These are phyloP conservation scores for Polygonum aviculare DNA, from an alignment of 148 eudicot species.

Conservation along the genomic window DNA sequence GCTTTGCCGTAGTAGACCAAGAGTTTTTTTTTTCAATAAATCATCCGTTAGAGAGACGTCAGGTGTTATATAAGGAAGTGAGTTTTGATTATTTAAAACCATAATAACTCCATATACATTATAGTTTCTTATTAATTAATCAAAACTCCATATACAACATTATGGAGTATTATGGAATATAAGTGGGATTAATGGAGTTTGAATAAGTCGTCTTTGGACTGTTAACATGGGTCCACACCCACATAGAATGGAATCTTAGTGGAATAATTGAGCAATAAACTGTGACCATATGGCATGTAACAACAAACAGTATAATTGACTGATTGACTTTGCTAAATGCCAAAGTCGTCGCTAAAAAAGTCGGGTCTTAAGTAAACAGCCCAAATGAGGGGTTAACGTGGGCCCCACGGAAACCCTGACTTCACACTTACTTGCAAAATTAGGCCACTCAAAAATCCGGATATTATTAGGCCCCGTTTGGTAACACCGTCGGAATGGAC, in stretches of 20 bases:
- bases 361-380: neutral
- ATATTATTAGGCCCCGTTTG: too few species aligned
- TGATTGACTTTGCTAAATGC: slow-evolving; percentile 1
- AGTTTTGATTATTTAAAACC: too few species aligned
- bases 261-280: neutral
- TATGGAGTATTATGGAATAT: too few species aligned
- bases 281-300: neutral
- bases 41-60: too few species aligned
- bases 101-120: too few species aligned
- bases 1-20: neutral
- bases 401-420: neutral
- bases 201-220: neutral
- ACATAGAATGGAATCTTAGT: neutral
- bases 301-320: neutral
- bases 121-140: too few species aligned
- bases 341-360: neutral
- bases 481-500: too few species aligned
- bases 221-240: neutral
- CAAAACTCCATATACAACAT: too few species aligned
- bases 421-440: too few species aligned
- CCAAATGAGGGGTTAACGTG: neutral
- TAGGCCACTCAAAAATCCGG: too few species aligned
- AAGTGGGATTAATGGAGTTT: neutral
- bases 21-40: too few species aligned
- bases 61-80: too few species aligned